Conservation (phyloP, 495 filamentous ascomycete genomes). For the Eremomyces bilateralis region DNA sequence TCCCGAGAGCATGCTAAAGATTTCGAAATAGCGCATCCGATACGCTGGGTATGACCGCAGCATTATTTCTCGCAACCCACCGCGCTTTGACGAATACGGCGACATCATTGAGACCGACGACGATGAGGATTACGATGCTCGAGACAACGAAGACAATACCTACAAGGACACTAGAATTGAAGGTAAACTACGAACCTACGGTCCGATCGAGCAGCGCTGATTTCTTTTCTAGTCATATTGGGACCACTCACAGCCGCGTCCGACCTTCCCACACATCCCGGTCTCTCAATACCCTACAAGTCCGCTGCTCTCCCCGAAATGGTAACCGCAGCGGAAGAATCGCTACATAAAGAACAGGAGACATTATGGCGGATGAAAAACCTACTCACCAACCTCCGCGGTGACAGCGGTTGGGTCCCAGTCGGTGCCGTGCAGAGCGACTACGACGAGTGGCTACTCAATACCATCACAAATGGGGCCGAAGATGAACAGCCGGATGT, state of each 20-base stretch:
- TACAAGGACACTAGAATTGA: conserved; percentile 66
- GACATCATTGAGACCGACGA: conserved; percentile 55
- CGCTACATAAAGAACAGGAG: conserved; percentile 56
- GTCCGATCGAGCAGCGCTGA: no score
- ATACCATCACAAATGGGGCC: not conserved
- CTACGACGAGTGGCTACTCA: conserved; percentile 29
- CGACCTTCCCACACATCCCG: conserved; percentile 66
- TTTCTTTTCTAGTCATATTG: conserved; percentile 41
- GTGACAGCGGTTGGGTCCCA: conserved; percentile 62
- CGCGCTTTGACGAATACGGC: conserved; percentile 63
- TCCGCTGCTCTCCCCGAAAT: conserved; percentile 67
- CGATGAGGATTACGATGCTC: conserved; percentile 57
- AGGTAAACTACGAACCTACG: conserved; percentile 48
- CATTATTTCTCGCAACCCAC: conserved; percentile 58
- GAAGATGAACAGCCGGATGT: no score
- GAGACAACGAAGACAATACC: conserved; percentile 59
- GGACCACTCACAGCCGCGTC: conserved; percentile 71
- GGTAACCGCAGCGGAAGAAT: conserved; percentile 39
- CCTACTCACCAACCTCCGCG: conserved; percentile 52
- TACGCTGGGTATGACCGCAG: conserved; percentile 68
- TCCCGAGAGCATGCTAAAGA: not conserved
- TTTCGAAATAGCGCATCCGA: conserved; percentile 40
- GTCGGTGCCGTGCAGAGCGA: conserved; percentile 38
- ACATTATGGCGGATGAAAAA: conserved; percentile 58
- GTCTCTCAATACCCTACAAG: conserved; percentile 59